A percentile compares a stretch with the other conserved stretches of the same genome.
phyloP scores from a whole-genome alignment of 805 yeast species.

The Torulaspora microellipsoides region DNA sequence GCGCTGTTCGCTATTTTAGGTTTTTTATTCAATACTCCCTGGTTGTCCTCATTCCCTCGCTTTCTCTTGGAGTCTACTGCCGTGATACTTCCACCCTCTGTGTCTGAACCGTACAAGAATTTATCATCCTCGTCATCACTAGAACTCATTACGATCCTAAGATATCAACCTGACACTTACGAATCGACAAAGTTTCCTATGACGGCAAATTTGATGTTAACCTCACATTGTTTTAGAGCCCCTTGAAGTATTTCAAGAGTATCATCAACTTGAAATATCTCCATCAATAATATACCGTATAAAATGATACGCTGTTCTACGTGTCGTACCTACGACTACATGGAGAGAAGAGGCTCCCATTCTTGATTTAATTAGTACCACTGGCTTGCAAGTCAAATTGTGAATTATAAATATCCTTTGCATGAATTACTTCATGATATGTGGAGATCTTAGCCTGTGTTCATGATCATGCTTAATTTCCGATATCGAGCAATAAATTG shows the following conservation, averaged over 20 bases:
- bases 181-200: neutral
- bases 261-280: too few species aligned
- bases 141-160: constrained; percentile 20
- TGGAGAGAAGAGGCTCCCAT: too few species aligned
- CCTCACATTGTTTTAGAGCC: neutral
- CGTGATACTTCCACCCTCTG: constrained; percentile 14
- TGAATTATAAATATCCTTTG: too few species aligned
- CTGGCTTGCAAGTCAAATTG: too few species aligned
- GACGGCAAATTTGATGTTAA: neutral
- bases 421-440: too few species aligned
- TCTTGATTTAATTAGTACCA: neutral
- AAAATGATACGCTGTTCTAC: too few species aligned
- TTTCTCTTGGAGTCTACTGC: constrained; percentile 19
- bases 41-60: constrained; percentile 11
- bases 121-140: constrained; percentile 36
- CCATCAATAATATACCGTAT: too few species aligned
- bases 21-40: constrained; percentile 9
- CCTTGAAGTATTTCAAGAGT: neutral
- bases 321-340: too few species aligned
- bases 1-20: constrained; percentile 4
- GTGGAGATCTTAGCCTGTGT: neutral
- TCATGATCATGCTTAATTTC: neutral
- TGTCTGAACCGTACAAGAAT: constrained; percentile 34
- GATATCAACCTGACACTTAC: neutral
- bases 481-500: constrained; percentile 11